Percentiles rank a stretch among this genome's conserved stretches.
These are phyloP conservation scores for Hortiboletus flavorubellus DNA, from an alignment of 768 basidiomycete genomes.

Conservation along the genomic window DNA sequence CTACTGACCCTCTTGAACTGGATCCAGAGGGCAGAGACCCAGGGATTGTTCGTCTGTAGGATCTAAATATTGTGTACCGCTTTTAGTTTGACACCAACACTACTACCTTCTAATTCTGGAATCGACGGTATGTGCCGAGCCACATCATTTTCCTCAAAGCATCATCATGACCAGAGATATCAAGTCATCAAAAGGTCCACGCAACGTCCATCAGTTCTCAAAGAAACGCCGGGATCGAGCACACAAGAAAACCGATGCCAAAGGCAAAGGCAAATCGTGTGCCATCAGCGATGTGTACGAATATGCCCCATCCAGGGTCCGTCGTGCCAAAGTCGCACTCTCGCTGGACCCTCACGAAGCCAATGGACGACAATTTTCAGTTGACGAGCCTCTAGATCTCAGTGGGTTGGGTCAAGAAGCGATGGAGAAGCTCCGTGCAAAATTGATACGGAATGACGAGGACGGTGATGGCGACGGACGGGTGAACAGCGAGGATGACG, in stretches of 20 bases:
- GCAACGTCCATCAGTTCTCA: background rate
- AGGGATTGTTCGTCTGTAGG: conserved; percentile 7
- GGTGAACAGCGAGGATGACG: conserved; percentile 71
- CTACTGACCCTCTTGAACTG: conserved; percentile 23
- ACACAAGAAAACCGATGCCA: conserved; percentile 35
- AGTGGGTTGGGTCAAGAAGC: conserved; percentile 26
- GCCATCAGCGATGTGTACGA: conserved; percentile 60
- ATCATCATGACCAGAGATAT: conserved; percentile 16
- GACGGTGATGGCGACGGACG: conserved; percentile 39
- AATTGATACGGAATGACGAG: conserved; percentile 50
- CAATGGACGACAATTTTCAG: conserved; percentile 26
- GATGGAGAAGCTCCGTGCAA: conserved; percentile 37
- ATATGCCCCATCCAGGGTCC: conserved; percentile 45
- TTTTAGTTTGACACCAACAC: background rate
- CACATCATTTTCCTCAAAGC: conserved; percentile 10
- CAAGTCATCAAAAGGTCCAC: conserved; percentile 12
- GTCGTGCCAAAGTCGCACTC: conserved; percentile 50
- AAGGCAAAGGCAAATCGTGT: conserved; percentile 21
- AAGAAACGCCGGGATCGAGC: conserved; percentile 49
- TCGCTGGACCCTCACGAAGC: conserved; percentile 58
- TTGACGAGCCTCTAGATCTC: conserved; percentile 38
- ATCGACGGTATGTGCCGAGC: conserved; percentile 4
- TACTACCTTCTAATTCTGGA: conserved; percentile 26
- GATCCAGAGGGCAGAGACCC: background rate
- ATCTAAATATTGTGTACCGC: conserved; percentile 1